Percentiles rank a stretch among this genome's conserved stretches.
Evolutionary conservation across 139 green algal genomes (phyloP).

Genomic region (Zygnema circumcarinatum): DNA sequence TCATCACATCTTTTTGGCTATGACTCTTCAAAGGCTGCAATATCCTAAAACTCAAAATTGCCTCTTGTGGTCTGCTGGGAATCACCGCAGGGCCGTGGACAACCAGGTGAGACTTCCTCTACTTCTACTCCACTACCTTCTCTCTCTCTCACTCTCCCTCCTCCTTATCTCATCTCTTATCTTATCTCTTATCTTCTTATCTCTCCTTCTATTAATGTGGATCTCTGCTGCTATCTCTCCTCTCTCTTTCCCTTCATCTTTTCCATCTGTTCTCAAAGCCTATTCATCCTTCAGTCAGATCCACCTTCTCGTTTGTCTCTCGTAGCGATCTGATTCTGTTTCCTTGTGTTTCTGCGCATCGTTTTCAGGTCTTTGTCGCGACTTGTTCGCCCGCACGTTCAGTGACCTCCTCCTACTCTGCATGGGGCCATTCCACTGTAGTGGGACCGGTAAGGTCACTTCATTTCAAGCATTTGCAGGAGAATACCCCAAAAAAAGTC

Average conservation of each 20-base stretch:
- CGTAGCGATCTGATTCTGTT: too few species aligned
- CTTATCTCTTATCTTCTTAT: not conserved
- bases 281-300: constrained; percentile 5
- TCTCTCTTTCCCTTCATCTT: not conserved
- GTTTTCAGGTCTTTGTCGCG: constrained; percentile 86
- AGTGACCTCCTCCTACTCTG: constrained; percentile 57
- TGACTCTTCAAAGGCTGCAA: too few species aligned
- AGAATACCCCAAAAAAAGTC: too few species aligned
- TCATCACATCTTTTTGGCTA: too few species aligned
- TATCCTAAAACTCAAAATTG: too few species aligned
- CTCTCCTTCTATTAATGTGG: constrained; percentile 9
- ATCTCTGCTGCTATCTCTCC: not conserved
- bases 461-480: not conserved
- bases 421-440: constrained; percentile 63
- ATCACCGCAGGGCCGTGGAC: constrained; percentile 83
- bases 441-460: constrained; percentile 59
- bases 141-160: constrained; percentile 18
- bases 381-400: constrained; percentile 88
- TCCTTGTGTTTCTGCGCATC: too few species aligned
- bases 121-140: not conserved
- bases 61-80: too few species aligned
- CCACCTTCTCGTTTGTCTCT: constrained; percentile 8
- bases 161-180: not conserved
- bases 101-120: constrained; percentile 66
- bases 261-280: not conserved